A percentile compares a stretch with the other conserved stretches of the same genome.
Conservation (phyloP, 2,329 filamentous ascomycete species). For the Annulohypoxylon truncatum region DNA sequence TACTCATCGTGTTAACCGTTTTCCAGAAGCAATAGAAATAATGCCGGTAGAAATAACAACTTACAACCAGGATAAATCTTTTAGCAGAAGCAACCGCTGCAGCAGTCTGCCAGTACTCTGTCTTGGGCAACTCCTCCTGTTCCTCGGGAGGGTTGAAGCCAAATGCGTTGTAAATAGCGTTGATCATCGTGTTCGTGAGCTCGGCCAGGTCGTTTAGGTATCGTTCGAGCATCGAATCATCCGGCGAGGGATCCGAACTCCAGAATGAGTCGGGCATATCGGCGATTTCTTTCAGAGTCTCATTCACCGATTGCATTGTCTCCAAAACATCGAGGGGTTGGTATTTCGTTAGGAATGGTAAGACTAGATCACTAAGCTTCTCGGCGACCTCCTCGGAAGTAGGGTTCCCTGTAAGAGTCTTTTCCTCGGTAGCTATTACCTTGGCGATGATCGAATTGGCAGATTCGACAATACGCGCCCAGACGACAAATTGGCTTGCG, state of each 20-base stretch:
- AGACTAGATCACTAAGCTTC: slow-evolving; percentile 29
- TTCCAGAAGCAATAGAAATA: not conserved
- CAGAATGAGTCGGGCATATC: slow-evolving; percentile 42
- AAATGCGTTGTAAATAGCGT: slow-evolving; percentile 45
- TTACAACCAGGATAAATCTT: slow-evolving; percentile 44
- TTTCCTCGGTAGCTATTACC: slow-evolving; percentile 8
- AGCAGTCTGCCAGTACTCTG: slow-evolving; percentile 36
- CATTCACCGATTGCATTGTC: slow-evolving; percentile 34
- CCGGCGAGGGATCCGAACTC: slow-evolving; percentile 9
- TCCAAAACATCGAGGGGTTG: slow-evolving; percentile 39
- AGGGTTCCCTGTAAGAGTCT: not conserved
- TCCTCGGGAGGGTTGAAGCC: slow-evolving; percentile 35
- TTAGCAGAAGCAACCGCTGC: slow-evolving; percentile 25
- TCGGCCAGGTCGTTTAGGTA: slow-evolving; percentile 34
- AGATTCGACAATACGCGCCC: slow-evolving; percentile 52
- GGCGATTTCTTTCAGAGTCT: slow-evolving; percentile 36
- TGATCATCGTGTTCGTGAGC: slow-evolving; percentile 42
- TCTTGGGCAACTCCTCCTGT: not conserved
- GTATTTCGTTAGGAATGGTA: slow-evolving; percentile 49
- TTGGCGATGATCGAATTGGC: slow-evolving; percentile 29
- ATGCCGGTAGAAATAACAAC: slow-evolving; percentile 10
- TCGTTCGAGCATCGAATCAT: slow-evolving; percentile 12
- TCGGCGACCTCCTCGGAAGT: slow-evolving; percentile 36
- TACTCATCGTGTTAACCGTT: slow-evolving; percentile 20
- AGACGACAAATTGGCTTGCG: slow-evolving; percentile 66